These are phyloP conservation scores for Nakazawaea siamensis DNA, from an alignment of 805 yeast species.

Conservation along the genomic window DNA sequence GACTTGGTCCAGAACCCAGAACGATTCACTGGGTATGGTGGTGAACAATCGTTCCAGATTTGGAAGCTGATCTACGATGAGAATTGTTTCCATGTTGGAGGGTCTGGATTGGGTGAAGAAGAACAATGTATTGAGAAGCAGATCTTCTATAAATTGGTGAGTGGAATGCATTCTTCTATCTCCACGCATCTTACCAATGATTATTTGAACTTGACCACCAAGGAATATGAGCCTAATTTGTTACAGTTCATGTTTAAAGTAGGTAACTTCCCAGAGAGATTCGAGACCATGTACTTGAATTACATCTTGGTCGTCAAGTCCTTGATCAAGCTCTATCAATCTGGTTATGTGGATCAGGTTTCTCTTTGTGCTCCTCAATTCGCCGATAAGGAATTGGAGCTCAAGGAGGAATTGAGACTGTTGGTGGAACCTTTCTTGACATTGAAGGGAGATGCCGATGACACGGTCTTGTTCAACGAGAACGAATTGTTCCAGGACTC, in stretches of 20 bases:
- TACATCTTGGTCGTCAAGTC: constrained; percentile 84
- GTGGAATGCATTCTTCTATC: constrained; percentile 94
- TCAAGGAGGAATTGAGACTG: constrained; percentile 23
- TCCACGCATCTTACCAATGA: constrained; percentile 90
- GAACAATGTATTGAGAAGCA: constrained; percentile 78
- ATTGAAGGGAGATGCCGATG: constrained; percentile 13
- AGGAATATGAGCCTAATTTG: constrained; percentile 78
- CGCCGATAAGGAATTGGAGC: constrained; percentile 19
- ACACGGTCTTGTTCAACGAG: constrained; percentile 33
- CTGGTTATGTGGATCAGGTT: constrained; percentile 20
- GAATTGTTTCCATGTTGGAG: constrained; percentile 65
- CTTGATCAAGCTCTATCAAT: constrained; percentile 44
- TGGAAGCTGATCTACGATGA: constrained; percentile 92
- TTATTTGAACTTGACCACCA: constrained; percentile 58
- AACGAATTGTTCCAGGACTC: constrained; percentile 38
- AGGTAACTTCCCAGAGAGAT: constrained; percentile 82
- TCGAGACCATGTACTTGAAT: constrained; percentile 85
- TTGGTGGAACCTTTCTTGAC: constrained; percentile 20
- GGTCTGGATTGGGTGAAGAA: constrained; percentile 23
- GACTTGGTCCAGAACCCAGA: constrained; percentile 87
- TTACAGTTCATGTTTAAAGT: constrained; percentile 81
- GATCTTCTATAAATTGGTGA: constrained; percentile 75
- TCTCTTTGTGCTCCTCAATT: constrained; percentile 20
- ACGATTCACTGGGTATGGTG: constrained; percentile 93
- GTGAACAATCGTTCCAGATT: constrained; percentile 82